Conservation (phyloP, 371 early-diverging fungal genomes). For the Syncephalastrum sp. region DNA sequence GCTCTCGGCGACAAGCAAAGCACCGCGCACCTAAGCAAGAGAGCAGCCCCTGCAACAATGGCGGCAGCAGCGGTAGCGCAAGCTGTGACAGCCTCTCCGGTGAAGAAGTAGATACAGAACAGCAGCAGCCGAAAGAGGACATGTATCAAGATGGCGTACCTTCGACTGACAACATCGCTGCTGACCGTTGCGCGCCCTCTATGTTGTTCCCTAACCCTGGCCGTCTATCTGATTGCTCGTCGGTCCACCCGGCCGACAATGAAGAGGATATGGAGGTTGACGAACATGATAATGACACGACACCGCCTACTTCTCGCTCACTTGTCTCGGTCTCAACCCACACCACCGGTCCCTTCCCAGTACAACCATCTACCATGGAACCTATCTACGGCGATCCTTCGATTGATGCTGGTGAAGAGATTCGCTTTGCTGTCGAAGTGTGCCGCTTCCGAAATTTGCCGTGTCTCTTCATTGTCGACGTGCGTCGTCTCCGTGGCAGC, state of each 20-base stretch:
- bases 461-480: constrained; percentile 83
- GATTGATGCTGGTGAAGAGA: constrained; percentile 81
- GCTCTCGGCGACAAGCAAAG: constrained; percentile 4
- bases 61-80: background rate
- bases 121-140: background rate
- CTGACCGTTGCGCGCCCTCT: background rate
- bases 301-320: constrained; percentile 1
- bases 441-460: constrained; percentile 84
- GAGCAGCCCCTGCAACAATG: background rate
- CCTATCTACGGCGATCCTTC: constrained; percentile 92
- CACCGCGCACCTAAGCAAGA: background rate
- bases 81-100: background rate
- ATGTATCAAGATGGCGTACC: background rate
- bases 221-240: constrained; percentile 9
- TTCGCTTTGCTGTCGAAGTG: constrained; percentile 81
- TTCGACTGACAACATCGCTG: background rate
- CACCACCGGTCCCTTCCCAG: background rate
- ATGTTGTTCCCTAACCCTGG: constrained; percentile 15
- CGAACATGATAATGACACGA: background rate
- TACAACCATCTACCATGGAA: constrained; percentile 15
- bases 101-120: background rate
- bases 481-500: constrained; percentile 84
- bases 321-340: constrained; percentile 4
- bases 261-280: background rate
- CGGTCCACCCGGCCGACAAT: background rate